Evolutionary conservation across 805 yeast species (phyloP).

Genomic region (Maudiozyma turicensis): DNA sequence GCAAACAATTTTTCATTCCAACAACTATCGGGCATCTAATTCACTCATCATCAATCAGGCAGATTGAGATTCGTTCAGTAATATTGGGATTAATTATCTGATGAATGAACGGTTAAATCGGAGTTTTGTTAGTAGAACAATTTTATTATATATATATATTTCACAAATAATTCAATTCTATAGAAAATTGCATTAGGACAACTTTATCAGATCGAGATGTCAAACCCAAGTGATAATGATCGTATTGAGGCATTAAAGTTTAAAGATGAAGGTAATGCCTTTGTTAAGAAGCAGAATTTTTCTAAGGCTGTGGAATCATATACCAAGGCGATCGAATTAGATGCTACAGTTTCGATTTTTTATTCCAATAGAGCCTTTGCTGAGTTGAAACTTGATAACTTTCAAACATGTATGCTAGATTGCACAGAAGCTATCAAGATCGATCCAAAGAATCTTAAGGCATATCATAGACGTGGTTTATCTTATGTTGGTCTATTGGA

Average conservation of each 20-base stretch:
- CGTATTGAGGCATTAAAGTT: slow-evolving; percentile 35
- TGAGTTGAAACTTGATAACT: slow-evolving; percentile 74
- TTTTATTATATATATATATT: neutral
- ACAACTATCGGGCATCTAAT: too few species aligned
- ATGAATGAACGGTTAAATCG: too few species aligned
- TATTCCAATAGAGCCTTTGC: slow-evolving; percentile 88
- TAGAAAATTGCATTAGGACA: neutral
- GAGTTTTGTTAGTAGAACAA: too few species aligned
- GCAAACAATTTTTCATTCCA: too few species aligned
- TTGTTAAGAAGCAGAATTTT: slow-evolving; percentile 55
- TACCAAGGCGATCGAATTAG: slow-evolving; percentile 62
- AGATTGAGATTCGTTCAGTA: too few species aligned
- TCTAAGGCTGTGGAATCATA: slow-evolving; percentile 60
- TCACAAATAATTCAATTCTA: neutral
- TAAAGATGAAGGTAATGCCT: slow-evolving; percentile 66
- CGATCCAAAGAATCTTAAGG: slow-evolving; percentile 63
- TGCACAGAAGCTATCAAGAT: slow-evolving; percentile 59
- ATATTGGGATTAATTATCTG: too few species aligned
- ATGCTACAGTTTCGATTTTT: slow-evolving; percentile 48
- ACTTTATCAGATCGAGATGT: slow-evolving; percentile 6
- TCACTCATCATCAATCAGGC: too few species aligned
- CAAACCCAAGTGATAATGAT: slow-evolving; percentile 13
- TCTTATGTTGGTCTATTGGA: slow-evolving; percentile 68
- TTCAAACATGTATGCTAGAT: slow-evolving; percentile 77
- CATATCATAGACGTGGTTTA: slow-evolving; percentile 80